Evolutionary conservation across 139 green algal species (phyloP).

Genomic region (Tetradesmus obliquus): DNA sequence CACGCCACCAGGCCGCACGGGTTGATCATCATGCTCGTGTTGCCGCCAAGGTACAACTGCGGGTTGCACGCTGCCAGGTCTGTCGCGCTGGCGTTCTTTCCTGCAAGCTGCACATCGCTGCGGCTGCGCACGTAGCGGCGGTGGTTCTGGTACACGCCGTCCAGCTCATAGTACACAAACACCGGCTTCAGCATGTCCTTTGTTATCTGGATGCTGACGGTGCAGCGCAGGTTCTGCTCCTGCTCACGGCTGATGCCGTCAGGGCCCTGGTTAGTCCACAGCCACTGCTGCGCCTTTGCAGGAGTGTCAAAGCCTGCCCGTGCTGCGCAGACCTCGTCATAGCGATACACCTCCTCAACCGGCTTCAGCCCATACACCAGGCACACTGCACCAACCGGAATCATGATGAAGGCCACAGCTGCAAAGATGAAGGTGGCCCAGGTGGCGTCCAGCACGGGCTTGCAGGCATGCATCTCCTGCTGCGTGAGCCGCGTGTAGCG

Average conservation of each 20-base stretch:
- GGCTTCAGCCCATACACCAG: conserved; percentile 65
- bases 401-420: conserved; percentile 72
- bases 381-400: conserved; percentile 78
- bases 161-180: conserved; percentile 95
- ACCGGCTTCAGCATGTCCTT: conserved; percentile 75
- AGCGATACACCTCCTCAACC: conserved; percentile 67
- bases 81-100: conserved; percentile 60
- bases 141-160: conserved; percentile 96
- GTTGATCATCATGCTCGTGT: conserved; percentile 70
- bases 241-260: conserved; percentile 31
- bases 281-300: background rate
- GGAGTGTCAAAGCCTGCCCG: background rate
- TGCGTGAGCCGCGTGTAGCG: conserved; percentile 79
- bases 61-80: conserved; percentile 41
- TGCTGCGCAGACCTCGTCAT: conserved; percentile 70
- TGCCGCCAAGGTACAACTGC: conserved; percentile 31
- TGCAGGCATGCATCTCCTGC: conserved; percentile 84
- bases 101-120: conserved; percentile 81
- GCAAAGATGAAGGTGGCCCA: conserved; percentile 83
- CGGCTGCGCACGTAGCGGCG: conserved; percentile 83
- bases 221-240: conserved; percentile 57
- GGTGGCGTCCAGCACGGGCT: conserved; percentile 81
- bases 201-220: conserved; percentile 57
- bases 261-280: background rate
- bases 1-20: conserved; percentile 95